Percentiles rank a stretch among this genome's conserved stretches.
These are phyloP conservation scores for Silene coronaria DNA, from an alignment of 179 eudicot genomes.

Conservation along the genomic window DNA sequence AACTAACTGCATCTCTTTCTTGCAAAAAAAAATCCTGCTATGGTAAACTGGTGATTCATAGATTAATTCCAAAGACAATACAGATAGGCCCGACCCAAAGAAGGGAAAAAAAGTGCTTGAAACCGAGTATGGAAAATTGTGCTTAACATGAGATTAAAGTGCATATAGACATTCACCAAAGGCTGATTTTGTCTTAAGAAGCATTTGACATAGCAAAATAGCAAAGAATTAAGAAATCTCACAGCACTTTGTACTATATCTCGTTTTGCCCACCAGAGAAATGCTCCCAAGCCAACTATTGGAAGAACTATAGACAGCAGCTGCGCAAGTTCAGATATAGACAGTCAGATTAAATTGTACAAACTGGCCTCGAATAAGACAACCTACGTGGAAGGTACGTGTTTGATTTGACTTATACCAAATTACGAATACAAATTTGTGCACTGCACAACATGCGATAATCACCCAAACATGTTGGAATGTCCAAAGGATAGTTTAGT, in stretches of 20 bases:
- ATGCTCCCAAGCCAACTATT: slow-evolving; percentile 65
- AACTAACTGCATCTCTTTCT: too few species aligned
- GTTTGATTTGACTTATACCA: not conserved
- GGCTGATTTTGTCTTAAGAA: not conserved
- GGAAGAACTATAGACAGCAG: slow-evolving; percentile 70
- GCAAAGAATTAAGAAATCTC: slow-evolving; percentile 30
- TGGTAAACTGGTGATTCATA: not conserved
- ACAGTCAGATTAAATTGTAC: slow-evolving; percentile 9
- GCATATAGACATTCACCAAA: too few species aligned
- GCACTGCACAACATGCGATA: not conserved
- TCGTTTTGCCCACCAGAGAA: slow-evolving; percentile 90
- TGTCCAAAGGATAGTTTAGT: too few species aligned
- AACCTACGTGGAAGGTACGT: not conserved
- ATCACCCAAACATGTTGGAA: not conserved
- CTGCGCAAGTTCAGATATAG: slow-evolving; percentile 33
- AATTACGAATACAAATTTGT: not conserved
- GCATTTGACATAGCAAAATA: slow-evolving; percentile 9
- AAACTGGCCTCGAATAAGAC: not conserved
- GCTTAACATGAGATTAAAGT: too few species aligned
- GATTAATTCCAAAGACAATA: too few species aligned
- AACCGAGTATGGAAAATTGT: too few species aligned
- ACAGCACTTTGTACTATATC: slow-evolving; percentile 79
- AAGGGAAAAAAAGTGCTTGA: too few species aligned
- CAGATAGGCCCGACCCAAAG: too few species aligned
- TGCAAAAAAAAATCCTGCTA: too few species aligned